These are phyloP conservation scores for Seminavis robusta DNA, from an alignment of 108 stramenopile genomes.

Conservation along the genomic window DNA sequence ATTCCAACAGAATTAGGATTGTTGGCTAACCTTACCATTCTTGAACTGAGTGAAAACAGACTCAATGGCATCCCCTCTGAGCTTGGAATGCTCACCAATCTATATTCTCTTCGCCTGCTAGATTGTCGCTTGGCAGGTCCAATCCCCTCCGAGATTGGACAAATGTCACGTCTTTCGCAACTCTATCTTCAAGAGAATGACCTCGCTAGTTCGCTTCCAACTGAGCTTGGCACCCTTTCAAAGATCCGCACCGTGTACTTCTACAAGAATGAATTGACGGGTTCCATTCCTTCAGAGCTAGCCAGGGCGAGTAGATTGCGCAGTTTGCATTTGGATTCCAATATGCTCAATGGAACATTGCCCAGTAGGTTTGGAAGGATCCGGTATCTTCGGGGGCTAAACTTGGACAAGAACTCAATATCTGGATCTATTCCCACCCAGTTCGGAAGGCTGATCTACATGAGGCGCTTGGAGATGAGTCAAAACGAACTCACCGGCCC, in stretches of 20 bases:
- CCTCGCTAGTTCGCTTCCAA: conserved; percentile 41
- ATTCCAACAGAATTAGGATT: too few species aligned
- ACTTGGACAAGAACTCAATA: conserved; percentile 60
- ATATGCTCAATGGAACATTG: conserved; percentile 42
- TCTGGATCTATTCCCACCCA: conserved; percentile 47
- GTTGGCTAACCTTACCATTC: conserved; percentile 3
- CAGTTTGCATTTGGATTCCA: conserved; percentile 42
- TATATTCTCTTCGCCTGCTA: neutral
- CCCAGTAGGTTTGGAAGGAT: conserved; percentile 39
- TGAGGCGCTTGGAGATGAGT: conserved; percentile 50
- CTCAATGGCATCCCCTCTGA: conserved; percentile 10
- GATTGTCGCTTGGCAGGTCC: conserved; percentile 2
- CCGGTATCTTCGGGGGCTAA: conserved; percentile 30
- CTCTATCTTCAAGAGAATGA: conserved; percentile 17
- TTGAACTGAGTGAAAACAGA: conserved; percentile 3
- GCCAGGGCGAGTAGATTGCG: conserved; percentile 30
- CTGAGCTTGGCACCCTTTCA: conserved; percentile 12
- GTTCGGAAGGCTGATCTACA: conserved; percentile 42
- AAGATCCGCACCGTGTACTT: too few species aligned
- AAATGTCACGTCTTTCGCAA: neutral
- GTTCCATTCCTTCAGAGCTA: conserved; percentile 52
- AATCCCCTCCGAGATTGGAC: conserved; percentile 2
- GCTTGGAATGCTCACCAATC: neutral
- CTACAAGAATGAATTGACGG: conserved; percentile 55
- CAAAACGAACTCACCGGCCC: conserved; percentile 57